A percentile compares a stretch with the other conserved stretches of the same genome.
These are phyloP conservation scores for Ceratobasidium sp. DNA, from an alignment of 1,284 basidiomycete genomes.

Conservation along the genomic window DNA sequence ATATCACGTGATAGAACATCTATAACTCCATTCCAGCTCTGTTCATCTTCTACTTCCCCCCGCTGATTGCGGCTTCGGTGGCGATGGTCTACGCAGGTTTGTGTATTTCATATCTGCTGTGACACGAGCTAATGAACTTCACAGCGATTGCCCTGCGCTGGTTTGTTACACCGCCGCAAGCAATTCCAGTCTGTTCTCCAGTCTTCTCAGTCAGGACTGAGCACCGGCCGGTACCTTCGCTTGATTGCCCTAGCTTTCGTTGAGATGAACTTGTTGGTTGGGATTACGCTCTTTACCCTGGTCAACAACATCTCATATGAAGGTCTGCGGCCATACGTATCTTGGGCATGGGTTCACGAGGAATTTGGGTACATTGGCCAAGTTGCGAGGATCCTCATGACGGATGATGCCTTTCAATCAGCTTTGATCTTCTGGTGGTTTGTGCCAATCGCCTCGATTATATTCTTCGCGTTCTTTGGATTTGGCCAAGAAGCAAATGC, in stretches of 20 bases:
- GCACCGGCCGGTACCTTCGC: constrained; percentile 59
- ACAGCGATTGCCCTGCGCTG: constrained; percentile 48
- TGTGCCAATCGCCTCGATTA: constrained; percentile 44
- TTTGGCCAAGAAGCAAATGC: constrained; percentile 48
- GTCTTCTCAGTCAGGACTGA: constrained; percentile 50
- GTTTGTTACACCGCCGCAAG: constrained; percentile 48
- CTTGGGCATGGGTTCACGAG: constrained; percentile 47
- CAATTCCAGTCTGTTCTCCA: constrained; percentile 48
- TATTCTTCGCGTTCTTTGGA: constrained; percentile 52
- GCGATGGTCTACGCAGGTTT: constrained; percentile 45
- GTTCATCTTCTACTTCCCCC: constrained; percentile 64
- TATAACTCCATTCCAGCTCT: constrained; percentile 60
- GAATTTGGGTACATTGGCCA: constrained; percentile 44
- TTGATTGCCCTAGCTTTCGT: constrained; percentile 58
- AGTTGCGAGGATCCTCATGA: constrained; percentile 34
- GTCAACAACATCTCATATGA: constrained; percentile 28
- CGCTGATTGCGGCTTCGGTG: constrained; percentile 54
- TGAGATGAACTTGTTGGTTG: constrained; percentile 49
- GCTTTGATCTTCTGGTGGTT: constrained; percentile 42
- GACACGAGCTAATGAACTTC: constrained; percentile 45
- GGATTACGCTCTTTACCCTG: constrained; percentile 42
- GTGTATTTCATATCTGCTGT: constrained; percentile 32
- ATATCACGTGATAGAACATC: constrained; percentile 49
- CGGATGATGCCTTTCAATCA: not conserved
- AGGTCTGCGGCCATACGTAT: constrained; percentile 44